phyloP scores from a whole-genome alignment of 108 stramenopile species.

The Schizochytrium sp. region DNA sequence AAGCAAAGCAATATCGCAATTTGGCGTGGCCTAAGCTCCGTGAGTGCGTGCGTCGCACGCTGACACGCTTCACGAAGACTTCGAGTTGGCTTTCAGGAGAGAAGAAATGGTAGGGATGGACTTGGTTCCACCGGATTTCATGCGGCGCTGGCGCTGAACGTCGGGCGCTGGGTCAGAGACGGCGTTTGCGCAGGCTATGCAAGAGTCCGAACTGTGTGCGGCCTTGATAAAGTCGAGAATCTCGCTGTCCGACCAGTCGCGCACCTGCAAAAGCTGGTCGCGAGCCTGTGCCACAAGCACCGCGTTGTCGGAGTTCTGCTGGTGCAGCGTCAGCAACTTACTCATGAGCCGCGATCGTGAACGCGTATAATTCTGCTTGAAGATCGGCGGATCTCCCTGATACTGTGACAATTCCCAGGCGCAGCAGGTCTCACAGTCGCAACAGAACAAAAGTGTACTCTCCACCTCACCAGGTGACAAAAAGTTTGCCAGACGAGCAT shows the following conservation, averaged over 20 bases:
- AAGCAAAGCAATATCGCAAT: too few relatives aligned
- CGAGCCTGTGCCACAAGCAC: background rate
- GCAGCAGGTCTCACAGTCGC: background rate
- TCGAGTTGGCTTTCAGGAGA: too few relatives aligned
- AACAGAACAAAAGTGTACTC: background rate
- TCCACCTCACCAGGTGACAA: background rate
- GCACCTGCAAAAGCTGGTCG: background rate
- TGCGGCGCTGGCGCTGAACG: background rate
- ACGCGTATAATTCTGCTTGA: background rate
- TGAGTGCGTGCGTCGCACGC: too few relatives aligned
- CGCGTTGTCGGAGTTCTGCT: background rate
- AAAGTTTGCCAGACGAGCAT: background rate
- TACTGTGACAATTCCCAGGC: background rate
- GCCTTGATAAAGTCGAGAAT: background rate
- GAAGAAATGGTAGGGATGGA: too few relatives aligned
- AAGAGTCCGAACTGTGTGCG: background rate
- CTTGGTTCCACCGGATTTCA: too few relatives aligned
- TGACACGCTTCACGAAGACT: too few relatives aligned
- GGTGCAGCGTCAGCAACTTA: background rate
- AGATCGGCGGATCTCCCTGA: background rate
- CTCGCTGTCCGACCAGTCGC: background rate
- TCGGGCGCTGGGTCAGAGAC: background rate
- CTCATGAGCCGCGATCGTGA: background rate
- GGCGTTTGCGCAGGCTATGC: background rate
- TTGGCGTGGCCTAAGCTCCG: too few relatives aligned